phyloP scores from a whole-genome alignment of 805 yeast species.

The Lachancea quebecensis region DNA sequence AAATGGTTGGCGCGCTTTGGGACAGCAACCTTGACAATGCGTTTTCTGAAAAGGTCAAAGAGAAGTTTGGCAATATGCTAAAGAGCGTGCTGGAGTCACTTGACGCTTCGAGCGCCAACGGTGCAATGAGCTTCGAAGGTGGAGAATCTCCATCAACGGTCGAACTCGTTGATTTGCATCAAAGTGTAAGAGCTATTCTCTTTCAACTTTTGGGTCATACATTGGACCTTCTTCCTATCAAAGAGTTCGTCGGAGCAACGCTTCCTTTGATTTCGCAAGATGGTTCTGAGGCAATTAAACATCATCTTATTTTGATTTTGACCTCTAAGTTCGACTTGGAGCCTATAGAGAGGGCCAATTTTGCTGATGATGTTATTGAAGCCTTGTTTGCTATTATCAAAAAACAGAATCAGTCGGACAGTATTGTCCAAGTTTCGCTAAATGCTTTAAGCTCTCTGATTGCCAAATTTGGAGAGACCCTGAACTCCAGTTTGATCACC shows the following conservation, averaged over 20 bases:
- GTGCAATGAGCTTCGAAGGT: constrained; percentile 4
- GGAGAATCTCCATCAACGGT: constrained; percentile 18
- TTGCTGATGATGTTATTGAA: constrained; percentile 47
- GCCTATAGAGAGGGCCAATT: constrained; percentile 43
- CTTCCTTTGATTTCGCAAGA: constrained; percentile 33
- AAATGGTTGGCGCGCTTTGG: constrained; percentile 44
- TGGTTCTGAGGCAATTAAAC: constrained; percentile 42
- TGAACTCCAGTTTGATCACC: constrained; percentile 42
- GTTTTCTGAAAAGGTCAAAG: constrained; percentile 14
- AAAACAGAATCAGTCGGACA: constrained; percentile 26
- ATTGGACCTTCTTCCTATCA: constrained; percentile 68
- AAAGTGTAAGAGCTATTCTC: constrained; percentile 36
- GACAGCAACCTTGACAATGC: constrained; percentile 29
- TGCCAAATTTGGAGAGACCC: constrained; percentile 49
- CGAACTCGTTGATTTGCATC: constrained; percentile 15
- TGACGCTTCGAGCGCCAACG: constrained; percentile 1
- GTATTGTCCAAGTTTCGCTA: constrained; percentile 60
- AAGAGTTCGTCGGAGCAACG: constrained; percentile 60
- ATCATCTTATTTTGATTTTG: constrained; percentile 55
- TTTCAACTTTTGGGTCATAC: constrained; percentile 47
- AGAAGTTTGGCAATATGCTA: constrained; percentile 23
- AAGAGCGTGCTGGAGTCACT: constrained; percentile 20
- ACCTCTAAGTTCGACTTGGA: constrained; percentile 66
- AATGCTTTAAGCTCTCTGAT: constrained; percentile 61
- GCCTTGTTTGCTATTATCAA: constrained; percentile 38